Conservation (phyloP, 2,329 filamentous ascomycete genomes). For the Elsinoe batatas region DNA sequence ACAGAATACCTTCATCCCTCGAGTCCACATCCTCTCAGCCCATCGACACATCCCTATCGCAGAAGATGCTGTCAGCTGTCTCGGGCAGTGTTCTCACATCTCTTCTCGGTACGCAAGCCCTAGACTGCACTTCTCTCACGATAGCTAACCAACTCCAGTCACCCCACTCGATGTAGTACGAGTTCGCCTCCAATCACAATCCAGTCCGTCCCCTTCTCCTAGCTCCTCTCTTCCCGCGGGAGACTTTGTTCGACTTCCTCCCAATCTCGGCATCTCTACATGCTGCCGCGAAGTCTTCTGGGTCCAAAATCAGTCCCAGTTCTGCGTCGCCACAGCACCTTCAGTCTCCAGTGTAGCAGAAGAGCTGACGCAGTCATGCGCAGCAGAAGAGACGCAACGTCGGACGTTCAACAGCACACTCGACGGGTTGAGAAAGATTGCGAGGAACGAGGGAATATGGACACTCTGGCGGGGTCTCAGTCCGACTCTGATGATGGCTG, state of each 20-base stretch:
- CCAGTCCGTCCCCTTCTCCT: constrained; percentile 45
- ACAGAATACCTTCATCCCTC: constrained; percentile 25
- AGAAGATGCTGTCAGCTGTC: constrained; percentile 93
- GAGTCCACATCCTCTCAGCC: not conserved
- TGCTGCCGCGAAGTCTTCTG: constrained; percentile 98
- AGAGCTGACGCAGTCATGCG: constrained; percentile 55
- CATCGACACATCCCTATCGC: constrained; percentile 64
- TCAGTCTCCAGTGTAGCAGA: constrained; percentile 32
- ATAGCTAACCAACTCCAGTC: constrained; percentile 44
- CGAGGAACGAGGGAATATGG: constrained; percentile 75
- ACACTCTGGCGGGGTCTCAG: constrained; percentile 89
- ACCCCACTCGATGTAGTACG: constrained; percentile 95
- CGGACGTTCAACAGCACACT: constrained; percentile 82
- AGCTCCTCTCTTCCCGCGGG: constrained; percentile 38
- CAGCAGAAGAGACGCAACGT: constrained; percentile 75
- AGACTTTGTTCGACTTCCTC: constrained; percentile 58
- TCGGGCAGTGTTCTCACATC: constrained; percentile 85
- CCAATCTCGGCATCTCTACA: constrained; percentile 80
- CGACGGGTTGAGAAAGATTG: constrained; percentile 88
- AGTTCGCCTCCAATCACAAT: constrained; percentile 84
- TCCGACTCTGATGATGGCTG: constrained; percentile 87
- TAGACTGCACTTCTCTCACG: not conserved
- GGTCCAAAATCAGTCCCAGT: constrained; percentile 72
- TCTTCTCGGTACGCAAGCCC: constrained; percentile 57
- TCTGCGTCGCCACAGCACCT: constrained; percentile 57